These are phyloP conservation scores for Monilinia vaccinii-corymbosi DNA, from an alignment of 2,329 filamentous ascomycete genomes.

Conservation along the genomic window DNA sequence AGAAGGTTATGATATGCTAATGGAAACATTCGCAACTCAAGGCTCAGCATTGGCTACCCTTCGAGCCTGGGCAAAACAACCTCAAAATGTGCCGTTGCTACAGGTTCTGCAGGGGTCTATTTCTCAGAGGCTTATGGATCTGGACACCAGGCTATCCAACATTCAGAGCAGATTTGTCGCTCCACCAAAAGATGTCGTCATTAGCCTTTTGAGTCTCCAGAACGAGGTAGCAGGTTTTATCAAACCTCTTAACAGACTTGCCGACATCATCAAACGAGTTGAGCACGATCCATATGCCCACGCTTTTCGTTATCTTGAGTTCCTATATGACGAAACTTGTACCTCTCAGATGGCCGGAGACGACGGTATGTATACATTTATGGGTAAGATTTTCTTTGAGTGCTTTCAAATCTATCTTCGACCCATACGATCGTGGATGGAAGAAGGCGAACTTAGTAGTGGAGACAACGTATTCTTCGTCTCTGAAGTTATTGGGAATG, in stretches of 20 bases:
- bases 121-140: conserved; percentile 39
- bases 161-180: conserved; percentile 54
- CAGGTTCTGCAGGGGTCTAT: conserved; percentile 27
- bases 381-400: conserved; percentile 65
- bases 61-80: conserved; percentile 37
- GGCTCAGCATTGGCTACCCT: conserved; percentile 40
- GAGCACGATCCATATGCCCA: conserved; percentile 32
- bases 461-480: conserved; percentile 71
- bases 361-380: conserved; percentile 47
- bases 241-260: conserved; percentile 49
- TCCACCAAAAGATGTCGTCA: conserved; percentile 41
- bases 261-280: conserved; percentile 51
- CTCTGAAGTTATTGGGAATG: conserved; percentile 44
- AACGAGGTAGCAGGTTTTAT: conserved; percentile 46
- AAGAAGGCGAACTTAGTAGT: conserved; percentile 58
- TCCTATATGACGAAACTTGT: conserved; percentile 63
- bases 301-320: conserved; percentile 67
- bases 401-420: conserved; percentile 77
- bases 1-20: conserved; percentile 29
- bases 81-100: conserved; percentile 25
- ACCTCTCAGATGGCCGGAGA: conserved; percentile 63
- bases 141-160: conserved; percentile 49
- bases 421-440: conserved; percentile 78
- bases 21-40: conserved; percentile 37
- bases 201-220: conserved; percentile 59